phyloP scores from a whole-genome alignment of 139 green algal genomes.

The Picocystis salinarum region DNA sequence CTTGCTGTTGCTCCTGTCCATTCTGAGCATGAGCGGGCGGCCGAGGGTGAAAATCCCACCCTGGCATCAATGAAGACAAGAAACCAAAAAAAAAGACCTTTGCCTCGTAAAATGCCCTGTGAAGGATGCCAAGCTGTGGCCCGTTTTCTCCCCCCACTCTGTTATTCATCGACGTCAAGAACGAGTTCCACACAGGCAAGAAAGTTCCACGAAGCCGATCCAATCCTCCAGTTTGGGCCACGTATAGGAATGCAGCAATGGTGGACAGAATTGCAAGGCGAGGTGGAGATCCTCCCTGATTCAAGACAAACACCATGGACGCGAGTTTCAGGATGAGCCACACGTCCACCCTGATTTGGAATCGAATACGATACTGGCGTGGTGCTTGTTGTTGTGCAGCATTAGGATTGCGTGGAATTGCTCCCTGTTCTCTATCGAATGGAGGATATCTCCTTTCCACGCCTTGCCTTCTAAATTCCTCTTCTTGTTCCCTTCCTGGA shows the following conservation, averaged over 20 bases:
- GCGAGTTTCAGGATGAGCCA: constrained; percentile 10
- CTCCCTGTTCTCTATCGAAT: too few relatives aligned
- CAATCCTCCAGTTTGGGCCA: constrained; percentile 4
- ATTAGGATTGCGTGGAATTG: too few relatives aligned
- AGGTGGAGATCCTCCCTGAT: neutral
- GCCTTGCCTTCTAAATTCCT: too few relatives aligned
- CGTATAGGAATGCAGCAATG: constrained; percentile 1
- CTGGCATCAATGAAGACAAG: neutral
- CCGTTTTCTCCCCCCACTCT: neutral
- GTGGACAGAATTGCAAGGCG: constrained; percentile 1
- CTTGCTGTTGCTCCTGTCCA: too few relatives aligned
- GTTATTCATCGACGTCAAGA: neutral
- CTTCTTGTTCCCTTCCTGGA: too few relatives aligned
- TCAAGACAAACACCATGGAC: neutral
- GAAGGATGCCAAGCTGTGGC: neutral
- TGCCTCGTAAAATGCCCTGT: neutral
- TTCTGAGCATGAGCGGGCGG: too few relatives aligned
- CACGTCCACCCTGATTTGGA: too few relatives aligned
- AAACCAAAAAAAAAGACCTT: neutral
- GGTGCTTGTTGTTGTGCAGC: too few relatives aligned
- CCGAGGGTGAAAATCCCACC: neutral
- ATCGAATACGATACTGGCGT: too few relatives aligned
- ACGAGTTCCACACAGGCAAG: too few relatives aligned
- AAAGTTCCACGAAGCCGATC: too few relatives aligned
- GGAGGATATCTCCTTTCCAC: too few relatives aligned